Evolutionary conservation across 192 early-diverging fungal genomes (phyloP).

Genomic region (Backusella westeae): DNA sequence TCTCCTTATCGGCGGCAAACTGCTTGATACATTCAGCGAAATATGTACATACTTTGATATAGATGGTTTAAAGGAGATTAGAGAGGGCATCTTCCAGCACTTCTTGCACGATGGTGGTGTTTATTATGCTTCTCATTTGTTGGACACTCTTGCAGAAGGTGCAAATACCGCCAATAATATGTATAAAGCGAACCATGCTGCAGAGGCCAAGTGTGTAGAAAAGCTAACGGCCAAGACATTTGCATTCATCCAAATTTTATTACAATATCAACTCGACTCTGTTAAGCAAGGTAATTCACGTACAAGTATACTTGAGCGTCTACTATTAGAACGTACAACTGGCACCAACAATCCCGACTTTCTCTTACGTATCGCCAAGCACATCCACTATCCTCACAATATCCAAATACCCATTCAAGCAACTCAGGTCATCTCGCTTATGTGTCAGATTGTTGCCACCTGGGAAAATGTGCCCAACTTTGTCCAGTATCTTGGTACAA

Average conservation of each 20-base stretch:
- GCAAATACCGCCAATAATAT: slow-evolving; percentile 35
- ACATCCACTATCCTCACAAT: slow-evolving; percentile 37
- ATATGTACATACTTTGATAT: slow-evolving; percentile 17
- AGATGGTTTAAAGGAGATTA: slow-evolving; percentile 17
- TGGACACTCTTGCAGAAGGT: slow-evolving; percentile 42
- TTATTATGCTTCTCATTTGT: slow-evolving; percentile 42
- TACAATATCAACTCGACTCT: slow-evolving; percentile 27
- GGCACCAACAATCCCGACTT: slow-evolving; percentile 37
- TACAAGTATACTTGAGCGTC: slow-evolving; percentile 41
- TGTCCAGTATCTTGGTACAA: slow-evolving; percentile 45
- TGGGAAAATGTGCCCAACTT: slow-evolving; percentile 44
- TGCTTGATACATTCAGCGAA: slow-evolving; percentile 26
- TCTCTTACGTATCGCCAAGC: slow-evolving; percentile 36
- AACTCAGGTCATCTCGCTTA: slow-evolving; percentile 43
- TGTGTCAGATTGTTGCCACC: slow-evolving; percentile 34
- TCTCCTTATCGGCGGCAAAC: slow-evolving; percentile 24
- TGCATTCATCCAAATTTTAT: slow-evolving; percentile 38
- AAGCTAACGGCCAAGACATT: slow-evolving; percentile 38
- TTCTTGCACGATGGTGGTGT: slow-evolving; percentile 50
- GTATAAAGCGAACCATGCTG: slow-evolving; percentile 19
- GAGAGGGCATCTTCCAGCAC: slow-evolving; percentile 36
- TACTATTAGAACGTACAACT: slow-evolving; percentile 43
- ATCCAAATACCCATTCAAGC: slow-evolving; percentile 33
- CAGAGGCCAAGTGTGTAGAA: slow-evolving; percentile 20
- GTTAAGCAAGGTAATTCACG: background rate